Evolutionary conservation across 305 asterid genomes (phyloP).

Genomic region (Fraxinus ornus): DNA sequence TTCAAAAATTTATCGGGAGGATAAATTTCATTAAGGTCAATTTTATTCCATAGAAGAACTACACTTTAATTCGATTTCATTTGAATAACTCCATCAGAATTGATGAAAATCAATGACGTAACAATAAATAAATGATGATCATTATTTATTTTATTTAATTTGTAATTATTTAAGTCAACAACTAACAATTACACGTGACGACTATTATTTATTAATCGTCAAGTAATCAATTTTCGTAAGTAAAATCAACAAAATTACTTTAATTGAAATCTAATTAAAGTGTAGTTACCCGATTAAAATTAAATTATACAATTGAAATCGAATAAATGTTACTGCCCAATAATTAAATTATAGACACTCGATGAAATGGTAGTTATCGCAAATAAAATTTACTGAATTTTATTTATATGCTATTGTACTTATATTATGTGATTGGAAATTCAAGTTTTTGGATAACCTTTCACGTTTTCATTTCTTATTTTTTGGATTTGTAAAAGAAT

Average conservation of each 20-base stretch:
- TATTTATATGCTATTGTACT: neutral
- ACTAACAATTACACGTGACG: neutral
- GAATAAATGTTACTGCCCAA: too few species aligned
- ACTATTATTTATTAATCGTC: too few species aligned
- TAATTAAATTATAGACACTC: neutral
- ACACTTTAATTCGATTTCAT: too few species aligned
- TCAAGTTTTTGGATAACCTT: neutral
- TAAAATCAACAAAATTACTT: too few species aligned
- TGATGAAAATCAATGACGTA: neutral
- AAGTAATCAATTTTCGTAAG: too few species aligned
- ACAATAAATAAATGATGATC: too few species aligned
- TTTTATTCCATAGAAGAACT: neutral
- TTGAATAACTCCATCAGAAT: neutral
- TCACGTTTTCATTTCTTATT: neutral
- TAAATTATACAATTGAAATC: too few species aligned
- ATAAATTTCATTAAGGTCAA: too few species aligned
- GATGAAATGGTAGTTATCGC: neutral
- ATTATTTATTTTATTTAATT: too few species aligned
- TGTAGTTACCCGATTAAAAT: neutral
- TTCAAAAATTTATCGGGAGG: neutral
- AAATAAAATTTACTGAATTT: too few species aligned
- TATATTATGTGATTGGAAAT: neutral
- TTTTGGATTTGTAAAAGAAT: neutral
- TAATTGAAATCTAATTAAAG: neutral
- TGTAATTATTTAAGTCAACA: neutral